Evolutionary conservation across 257 asterid genomes (phyloP).

Genomic region (Schizonepeta tenuifolia): DNA sequence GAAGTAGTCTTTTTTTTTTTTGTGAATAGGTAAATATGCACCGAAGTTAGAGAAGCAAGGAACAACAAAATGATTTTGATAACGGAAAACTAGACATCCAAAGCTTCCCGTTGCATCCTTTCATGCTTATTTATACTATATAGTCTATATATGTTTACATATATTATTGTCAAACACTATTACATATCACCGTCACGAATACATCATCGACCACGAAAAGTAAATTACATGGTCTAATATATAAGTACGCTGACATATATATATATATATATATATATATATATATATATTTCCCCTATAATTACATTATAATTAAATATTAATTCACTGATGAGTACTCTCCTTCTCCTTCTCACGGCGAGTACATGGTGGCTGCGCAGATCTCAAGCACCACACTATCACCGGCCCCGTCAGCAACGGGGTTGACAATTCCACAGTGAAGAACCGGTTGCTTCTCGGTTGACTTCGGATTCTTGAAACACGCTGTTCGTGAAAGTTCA

Average conservation of each 20-base stretch:
- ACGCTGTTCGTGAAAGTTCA: constrained; percentile 55
- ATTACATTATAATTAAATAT: not conserved
- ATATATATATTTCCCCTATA: too few relatives aligned
- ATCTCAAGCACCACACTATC: constrained; percentile 41
- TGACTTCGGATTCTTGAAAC: constrained; percentile 38
- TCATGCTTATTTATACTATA: not conserved
- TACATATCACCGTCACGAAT: constrained; percentile 36
- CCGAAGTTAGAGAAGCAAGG: not conserved
- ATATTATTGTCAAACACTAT: not conserved
- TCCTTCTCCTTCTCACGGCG: constrained; percentile 36
- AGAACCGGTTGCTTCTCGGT: constrained; percentile 37
- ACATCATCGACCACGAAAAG: constrained; percentile 42
- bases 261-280: not conserved
- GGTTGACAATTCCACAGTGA: constrained; percentile 62
- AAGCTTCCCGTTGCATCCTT: not conserved
- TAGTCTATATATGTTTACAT: not conserved
- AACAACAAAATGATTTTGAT: constrained; percentile 29
- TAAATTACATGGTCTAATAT: constrained; percentile 32
- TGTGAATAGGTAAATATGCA: too few relatives aligned
- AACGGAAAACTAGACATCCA: not conserved
- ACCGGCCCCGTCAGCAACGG: constrained; percentile 30
- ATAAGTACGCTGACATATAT: constrained; percentile 29
- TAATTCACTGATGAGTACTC: not conserved
- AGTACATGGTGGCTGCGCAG: not conserved
- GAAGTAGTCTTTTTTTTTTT: too few relatives aligned